Conservation (phyloP, 495 filamentous ascomycete species). For the Eremomyces bilateralis region DNA sequence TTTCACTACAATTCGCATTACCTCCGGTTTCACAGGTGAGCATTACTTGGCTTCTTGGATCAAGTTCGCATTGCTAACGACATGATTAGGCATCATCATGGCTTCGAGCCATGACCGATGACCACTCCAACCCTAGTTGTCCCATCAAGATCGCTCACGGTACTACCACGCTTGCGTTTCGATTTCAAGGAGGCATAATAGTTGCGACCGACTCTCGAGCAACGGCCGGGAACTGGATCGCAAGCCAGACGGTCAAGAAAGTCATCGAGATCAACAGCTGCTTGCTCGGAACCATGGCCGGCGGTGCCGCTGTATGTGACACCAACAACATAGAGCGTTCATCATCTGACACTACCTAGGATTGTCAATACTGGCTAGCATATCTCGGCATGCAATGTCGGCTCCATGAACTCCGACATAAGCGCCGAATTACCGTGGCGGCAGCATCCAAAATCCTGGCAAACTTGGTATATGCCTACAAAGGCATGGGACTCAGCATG, state of each 20-base stretch:
- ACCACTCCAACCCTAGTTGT: constrained; percentile 84
- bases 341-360: constrained; percentile 24
- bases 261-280: constrained; percentile 86
- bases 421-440: constrained; percentile 91
- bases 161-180: constrained; percentile 93
- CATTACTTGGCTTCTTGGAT: constrained; percentile 13
- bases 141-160: constrained; percentile 99
- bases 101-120: constrained; percentile 92
- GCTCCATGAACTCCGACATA: constrained; percentile 95
- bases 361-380: constrained; percentile 98
- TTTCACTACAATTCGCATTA: constrained; percentile 79
- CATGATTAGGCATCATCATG: constrained; percentile 50
- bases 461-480: constrained; percentile 95
- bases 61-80: constrained; percentile 2
- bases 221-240: constrained; percentile 95
- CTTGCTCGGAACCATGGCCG: constrained; percentile 93
- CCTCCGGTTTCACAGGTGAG: constrained; percentile 87
- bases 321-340: background rate
- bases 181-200: constrained; percentile 94
- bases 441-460: constrained; percentile 96
- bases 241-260: constrained; percentile 98
- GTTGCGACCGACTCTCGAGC: constrained; percentile 94
- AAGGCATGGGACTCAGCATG: constrained; percentile 94
- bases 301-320: constrained; percentile 65
- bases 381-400: constrained; percentile 98